Evolutionary conservation across 2,329 filamentous ascomycete species (phyloP).

Genomic region (Ascochyta lentis): DNA sequence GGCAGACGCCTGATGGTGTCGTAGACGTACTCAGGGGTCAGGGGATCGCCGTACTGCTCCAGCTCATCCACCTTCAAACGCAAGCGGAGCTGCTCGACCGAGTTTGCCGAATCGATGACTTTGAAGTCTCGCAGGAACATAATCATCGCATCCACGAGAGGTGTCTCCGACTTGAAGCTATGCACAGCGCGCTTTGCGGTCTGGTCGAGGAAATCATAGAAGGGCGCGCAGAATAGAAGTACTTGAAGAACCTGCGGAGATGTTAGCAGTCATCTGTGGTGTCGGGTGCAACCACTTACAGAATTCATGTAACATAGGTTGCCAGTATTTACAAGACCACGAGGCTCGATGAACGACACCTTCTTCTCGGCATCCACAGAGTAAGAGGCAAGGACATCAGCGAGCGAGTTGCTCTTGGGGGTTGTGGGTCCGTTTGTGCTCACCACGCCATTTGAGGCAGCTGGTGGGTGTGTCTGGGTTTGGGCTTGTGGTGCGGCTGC

Average conservation of each 20-base stretch:
- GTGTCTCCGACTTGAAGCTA: conserved; percentile 94
- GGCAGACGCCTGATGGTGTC: conserved; percentile 86
- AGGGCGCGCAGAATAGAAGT: conserved; percentile 89
- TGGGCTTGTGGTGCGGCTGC: conserved; percentile 39
- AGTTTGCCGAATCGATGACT: conserved; percentile 78
- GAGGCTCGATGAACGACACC: conserved; percentile 85
- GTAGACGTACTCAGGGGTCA: conserved; percentile 94
- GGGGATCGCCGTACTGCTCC: conserved; percentile 87
- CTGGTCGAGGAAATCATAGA: conserved; percentile 91
- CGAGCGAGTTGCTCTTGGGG: conserved; percentile 67
- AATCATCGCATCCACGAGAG: conserved; percentile 94
- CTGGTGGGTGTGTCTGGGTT: conserved; percentile 16
- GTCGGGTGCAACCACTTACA: conserved; percentile 62
- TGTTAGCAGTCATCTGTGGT: conserved; percentile 38
- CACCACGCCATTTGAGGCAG: conserved; percentile 36
- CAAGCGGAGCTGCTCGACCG: conserved; percentile 74
- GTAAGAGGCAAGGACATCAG: conserved; percentile 78
- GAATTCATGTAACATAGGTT: conserved; percentile 99
- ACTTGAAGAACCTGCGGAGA: conserved; percentile 82
- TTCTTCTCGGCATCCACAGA: conserved; percentile 69
- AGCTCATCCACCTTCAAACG: conserved; percentile 82
- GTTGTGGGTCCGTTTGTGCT: conserved; percentile 52
- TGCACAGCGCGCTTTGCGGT: conserved; percentile 82
- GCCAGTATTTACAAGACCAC: conserved; percentile 93
- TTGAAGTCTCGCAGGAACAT: conserved; percentile 95